Evolutionary conservation across 495 filamentous ascomycete genomes (phyloP), one percentile per base, ranked within the genome.

Genomic region (Penicillium riverlandense): DNA sequence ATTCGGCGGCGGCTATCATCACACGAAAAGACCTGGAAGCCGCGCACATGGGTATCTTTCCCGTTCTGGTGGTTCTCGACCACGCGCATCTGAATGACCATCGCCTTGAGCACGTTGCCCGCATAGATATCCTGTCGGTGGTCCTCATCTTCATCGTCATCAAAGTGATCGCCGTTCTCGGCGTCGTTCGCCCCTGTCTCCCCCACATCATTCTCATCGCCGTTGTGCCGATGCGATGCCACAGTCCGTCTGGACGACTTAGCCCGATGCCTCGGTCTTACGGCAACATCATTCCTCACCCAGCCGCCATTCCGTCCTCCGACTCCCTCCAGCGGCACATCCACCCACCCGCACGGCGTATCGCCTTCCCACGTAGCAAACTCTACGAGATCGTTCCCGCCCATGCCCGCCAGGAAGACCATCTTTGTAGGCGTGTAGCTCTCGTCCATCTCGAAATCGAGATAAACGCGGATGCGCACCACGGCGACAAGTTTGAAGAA

Each of bases 31-130:
- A 98, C 80, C 73, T 96, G 90, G 59, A 98, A 75, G 0, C 88
- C 91, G 32, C 92, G 82, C 34, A 98, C 80, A 74, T 98, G 92
- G 4, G 92, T 98, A 62, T 98, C 92, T 60, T 98, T 98, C 43
- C 92, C 92, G 63, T 98, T 98, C 71, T 98, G 92, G 66, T 98
- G 92, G 54, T 98, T 98, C 68, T 96, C 94, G 44, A 88, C 76
- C 49, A 98, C 77, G 40, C 79, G 78, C 40, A 97, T 80, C 61
- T 96, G 89, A 10, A 96, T 72, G 36, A 97, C 77, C 68, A 85
- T 94, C 31, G 84, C 87, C 48, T 87, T 79, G 28, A 96, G 76
- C 7, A 88, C 85, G 60, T 80, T 80, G 0, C 80, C 82, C 22
- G 80, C 76, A 36, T 69, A 69, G 3, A 62, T 52, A 37, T 71